Evolutionary conservation across 148 eudicot species (phyloP).

Genomic region (Persicaria maculosa): DNA sequence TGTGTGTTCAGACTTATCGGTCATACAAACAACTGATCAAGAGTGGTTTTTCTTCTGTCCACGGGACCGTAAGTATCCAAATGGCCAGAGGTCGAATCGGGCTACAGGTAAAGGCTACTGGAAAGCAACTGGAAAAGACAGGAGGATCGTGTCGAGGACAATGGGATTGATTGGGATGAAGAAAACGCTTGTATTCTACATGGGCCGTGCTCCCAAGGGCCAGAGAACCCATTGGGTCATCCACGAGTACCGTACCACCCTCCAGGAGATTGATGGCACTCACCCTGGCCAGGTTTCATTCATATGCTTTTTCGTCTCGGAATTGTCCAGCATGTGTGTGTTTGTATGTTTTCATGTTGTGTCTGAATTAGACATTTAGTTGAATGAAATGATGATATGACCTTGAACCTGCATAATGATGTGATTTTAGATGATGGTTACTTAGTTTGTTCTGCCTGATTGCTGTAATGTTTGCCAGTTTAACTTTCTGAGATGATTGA

Average conservation of each 20-base stretch:
- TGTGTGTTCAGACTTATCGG: conserved; percentile 56
- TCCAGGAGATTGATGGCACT: conserved; percentile 69
- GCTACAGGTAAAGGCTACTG: conserved; percentile 88
- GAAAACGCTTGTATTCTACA: conserved; percentile 86
- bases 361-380: not conserved
- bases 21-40: conserved; percentile 51
- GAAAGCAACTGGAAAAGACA: conserved; percentile 97
- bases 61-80: conserved; percentile 87
- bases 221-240: conserved; percentile 84
- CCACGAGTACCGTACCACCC: conserved; percentile 82
- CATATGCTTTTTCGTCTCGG: not conserved
- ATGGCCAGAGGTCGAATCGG: conserved; percentile 78
- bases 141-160: conserved; percentile 50
- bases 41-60: conserved; percentile 98
- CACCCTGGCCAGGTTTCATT: conserved; percentile 76
- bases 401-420: not conserved
- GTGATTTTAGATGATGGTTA: not conserved
- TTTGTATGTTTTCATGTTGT: not conserved
- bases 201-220: conserved; percentile 91
- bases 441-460: not conserved
- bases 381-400: not conserved
- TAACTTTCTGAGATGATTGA: not conserved
- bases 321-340: not conserved
- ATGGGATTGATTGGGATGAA: conserved; percentile 68
- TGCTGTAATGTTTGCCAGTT: not conserved